Conservation (phyloP, 148 eudicot genomes). For the Persicaria maculosa region DNA sequence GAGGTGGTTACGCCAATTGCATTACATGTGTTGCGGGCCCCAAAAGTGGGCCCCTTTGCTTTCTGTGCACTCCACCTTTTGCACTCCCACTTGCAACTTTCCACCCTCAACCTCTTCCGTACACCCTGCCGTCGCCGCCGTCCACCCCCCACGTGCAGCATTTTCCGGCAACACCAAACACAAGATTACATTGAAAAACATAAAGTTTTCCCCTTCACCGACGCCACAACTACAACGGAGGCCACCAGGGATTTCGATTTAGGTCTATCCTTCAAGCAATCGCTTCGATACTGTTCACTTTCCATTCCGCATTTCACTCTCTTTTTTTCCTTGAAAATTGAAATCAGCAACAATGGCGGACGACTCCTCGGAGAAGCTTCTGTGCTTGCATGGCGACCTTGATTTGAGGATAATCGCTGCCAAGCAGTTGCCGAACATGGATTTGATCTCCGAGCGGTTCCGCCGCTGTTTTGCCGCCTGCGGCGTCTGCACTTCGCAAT, state of each 20-base stretch:
- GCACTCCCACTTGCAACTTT: neutral
- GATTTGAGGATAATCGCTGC: slow-evolving; percentile 51
- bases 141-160: neutral
- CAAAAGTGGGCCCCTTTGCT: neutral
- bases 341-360: slow-evolving; percentile 29
- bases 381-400: slow-evolving; percentile 73
- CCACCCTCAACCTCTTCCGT: neutral
- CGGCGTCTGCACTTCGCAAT: neutral
- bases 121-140: neutral
- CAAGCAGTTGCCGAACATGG: slow-evolving; percentile 78
- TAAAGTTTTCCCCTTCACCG: neutral
- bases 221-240: slow-evolving; percentile 9
- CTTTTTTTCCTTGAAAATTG: neutral
- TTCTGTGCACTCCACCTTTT: neutral
- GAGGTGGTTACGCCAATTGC: too few species aligned
- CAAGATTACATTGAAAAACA: neutral
- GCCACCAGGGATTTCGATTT: neutral
- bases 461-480: slow-evolving; percentile 11
- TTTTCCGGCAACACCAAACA: neutral
- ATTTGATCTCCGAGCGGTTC: slow-evolving; percentile 56
- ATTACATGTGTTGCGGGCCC: neutral
- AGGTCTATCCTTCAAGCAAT: neutral
- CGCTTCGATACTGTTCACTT: neutral
- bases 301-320: neutral
- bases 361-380: slow-evolving; percentile 18